These are phyloP conservation scores for Lasiosphaeria miniovina DNA, from an alignment of 495 filamentous ascomycete genomes.

Conservation along the genomic window DNA sequence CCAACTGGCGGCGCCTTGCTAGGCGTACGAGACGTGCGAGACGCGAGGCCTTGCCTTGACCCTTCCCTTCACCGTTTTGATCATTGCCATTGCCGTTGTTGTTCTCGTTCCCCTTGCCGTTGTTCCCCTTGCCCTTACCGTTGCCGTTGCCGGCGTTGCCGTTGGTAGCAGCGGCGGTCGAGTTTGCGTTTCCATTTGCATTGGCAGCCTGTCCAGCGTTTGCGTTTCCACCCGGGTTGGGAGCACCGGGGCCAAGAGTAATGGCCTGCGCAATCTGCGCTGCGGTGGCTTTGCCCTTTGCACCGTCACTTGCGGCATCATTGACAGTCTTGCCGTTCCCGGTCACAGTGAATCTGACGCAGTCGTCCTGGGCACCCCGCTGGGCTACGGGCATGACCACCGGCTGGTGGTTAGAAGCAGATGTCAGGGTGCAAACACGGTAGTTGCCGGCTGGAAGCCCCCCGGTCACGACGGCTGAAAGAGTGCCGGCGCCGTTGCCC, in stretches of 20 bases:
- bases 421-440: conserved; percentile 27
- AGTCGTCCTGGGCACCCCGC: conserved; percentile 30
- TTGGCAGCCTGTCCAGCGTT: conserved; percentile 3
- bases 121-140: neutral
- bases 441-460: conserved; percentile 27
- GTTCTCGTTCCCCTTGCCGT: conserved; percentile 8
- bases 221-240: conserved; percentile 1
- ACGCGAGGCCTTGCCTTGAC: conserved; percentile 10
- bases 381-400: conserved; percentile 32
- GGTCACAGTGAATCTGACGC: conserved; percentile 25
- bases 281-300: conserved; percentile 18
- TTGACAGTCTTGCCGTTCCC: conserved; percentile 16
- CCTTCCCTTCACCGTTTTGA: neutral
- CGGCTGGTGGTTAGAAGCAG: conserved; percentile 28
- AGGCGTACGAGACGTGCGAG: conserved; percentile 18
- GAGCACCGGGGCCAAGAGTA: conserved; percentile 19
- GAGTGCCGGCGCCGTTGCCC: conserved; percentile 23
- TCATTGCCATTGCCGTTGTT: conserved; percentile 1
- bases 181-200: conserved; percentile 4
- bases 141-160: conserved; percentile 15
- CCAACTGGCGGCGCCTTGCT: neutral
- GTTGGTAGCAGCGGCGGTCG: conserved; percentile 15
- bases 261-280: conserved; percentile 14
- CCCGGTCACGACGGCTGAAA: conserved; percentile 19
- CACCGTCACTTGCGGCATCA: conserved; percentile 20